A percentile compares a stretch with the other conserved stretches of the same genome.
Evolutionary conservation across 805 yeast genomes (phyloP).

Genomic region (Gaillardinia entomophila): DNA sequence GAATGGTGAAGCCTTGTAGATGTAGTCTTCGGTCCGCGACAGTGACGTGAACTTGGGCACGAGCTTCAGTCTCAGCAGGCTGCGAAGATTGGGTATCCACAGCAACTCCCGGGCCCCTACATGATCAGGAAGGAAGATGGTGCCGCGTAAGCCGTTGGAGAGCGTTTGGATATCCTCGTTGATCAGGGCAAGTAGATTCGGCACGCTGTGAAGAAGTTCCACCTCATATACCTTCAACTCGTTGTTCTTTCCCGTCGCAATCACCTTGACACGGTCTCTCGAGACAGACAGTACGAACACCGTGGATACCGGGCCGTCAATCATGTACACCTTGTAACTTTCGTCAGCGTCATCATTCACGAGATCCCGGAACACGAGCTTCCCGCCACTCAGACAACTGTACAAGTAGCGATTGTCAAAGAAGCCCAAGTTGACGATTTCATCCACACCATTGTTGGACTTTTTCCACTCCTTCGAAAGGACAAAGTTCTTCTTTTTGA

Average conservation of each 20-base stretch:
- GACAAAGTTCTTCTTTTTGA: constrained; percentile 8
- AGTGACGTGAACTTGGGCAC: constrained; percentile 10
- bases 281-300: constrained; percentile 9
- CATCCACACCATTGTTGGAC: constrained; percentile 12
- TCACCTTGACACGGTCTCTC: constrained; percentile 10
- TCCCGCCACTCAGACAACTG: constrained; percentile 30
- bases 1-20: constrained; percentile 5
- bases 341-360: constrained; percentile 30
- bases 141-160: neutral
- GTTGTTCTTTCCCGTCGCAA: constrained; percentile 21
- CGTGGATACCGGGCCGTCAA: constrained; percentile 19
- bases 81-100: too few species aligned
- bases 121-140: neutral
- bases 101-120: neutral
- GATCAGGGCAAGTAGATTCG: neutral
- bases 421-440: constrained; percentile 19
- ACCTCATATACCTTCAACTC: constrained; percentile 22
- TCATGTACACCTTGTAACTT: constrained; percentile 18
- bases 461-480: constrained; percentile 32
- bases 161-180: neutral
- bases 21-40: constrained; percentile 4
- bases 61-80: constrained; percentile 1
- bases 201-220: constrained; percentile 2
- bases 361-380: constrained; percentile 27
- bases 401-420: constrained; percentile 21